These are phyloP conservation scores for Mortierella sp. DNA, from an alignment of 371 early-diverging fungal genomes.

Conservation along the genomic window DNA sequence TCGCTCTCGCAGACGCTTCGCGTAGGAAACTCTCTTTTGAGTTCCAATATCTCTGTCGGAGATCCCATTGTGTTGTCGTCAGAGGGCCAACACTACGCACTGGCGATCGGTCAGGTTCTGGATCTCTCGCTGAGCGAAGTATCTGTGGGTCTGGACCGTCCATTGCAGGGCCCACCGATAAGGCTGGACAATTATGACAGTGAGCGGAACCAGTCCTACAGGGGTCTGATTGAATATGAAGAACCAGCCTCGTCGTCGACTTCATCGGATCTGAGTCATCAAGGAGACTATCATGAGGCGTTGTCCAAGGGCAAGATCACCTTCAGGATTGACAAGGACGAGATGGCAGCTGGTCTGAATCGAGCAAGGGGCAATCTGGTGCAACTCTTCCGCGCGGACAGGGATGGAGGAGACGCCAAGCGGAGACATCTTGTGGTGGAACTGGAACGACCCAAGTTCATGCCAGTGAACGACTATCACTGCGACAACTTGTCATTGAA, in stretches of 20 bases:
- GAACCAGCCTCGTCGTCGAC: neutral
- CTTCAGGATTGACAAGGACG: conserved; percentile 92
- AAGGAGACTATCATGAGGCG: conserved; percentile 27
- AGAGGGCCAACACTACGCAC: conserved; percentile 78
- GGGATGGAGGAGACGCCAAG: conserved; percentile 62
- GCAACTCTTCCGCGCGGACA: conserved; percentile 68
- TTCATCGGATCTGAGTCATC: neutral
- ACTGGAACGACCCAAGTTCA: conserved; percentile 76
- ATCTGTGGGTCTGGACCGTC: conserved; percentile 72
- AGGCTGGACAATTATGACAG: conserved; percentile 62
- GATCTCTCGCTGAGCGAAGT: conserved; percentile 65
- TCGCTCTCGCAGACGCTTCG: conserved; percentile 21
- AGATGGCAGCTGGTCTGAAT: conserved; percentile 75
- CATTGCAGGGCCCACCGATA: conserved; percentile 74
- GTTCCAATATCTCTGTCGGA: conserved; percentile 75
- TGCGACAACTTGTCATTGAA: conserved; percentile 63
- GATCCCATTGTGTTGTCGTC: conserved; percentile 90
- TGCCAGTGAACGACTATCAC: conserved; percentile 4
- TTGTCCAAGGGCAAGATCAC: conserved; percentile 28
- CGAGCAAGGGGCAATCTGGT: conserved; percentile 83
- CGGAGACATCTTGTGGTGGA: conserved; percentile 87
- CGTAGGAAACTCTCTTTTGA: conserved; percentile 49
- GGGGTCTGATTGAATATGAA: conserved; percentile 59
- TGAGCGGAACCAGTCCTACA: conserved; percentile 63
- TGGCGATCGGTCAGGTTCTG: conserved; percentile 84